Base-by-base conservation (phyloP, 1,284 basidiomycete species). In the Abortiporus biennis region DNA sequence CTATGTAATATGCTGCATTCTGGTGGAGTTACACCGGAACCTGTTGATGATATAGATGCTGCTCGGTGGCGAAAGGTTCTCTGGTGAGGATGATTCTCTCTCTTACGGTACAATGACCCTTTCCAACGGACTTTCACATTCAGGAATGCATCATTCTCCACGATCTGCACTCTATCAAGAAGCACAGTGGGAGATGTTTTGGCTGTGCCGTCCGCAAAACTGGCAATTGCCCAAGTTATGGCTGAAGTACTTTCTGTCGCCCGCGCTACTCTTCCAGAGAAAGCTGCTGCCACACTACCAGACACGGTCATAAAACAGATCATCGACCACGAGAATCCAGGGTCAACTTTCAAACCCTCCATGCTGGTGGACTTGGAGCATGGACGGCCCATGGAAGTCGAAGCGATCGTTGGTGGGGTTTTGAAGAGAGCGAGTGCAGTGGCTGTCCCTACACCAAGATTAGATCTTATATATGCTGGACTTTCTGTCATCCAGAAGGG, bases 361-460 rank as follows among this genome's bases (percentile, higher is more conserved):
- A 81, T 82, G 77, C 60, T 83, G 24, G 64, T 82, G 9, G 80
- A 83, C 55, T 62, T 69, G 30, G 67, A 75, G 48, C 65, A 61
- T 15, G 71, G 68, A 3, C 63, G 64, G 32, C 78, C 82, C 6
- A 73, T 83, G 45, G 81, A 85, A 57, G 72, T 84, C 0, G 80
- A 83, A 53, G 78, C 69, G 12, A 78, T 84, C 44, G 52, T 82
- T 9, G 80, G 81, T 1, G 74, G 78, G 38, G 71, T 80, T 1
- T 69, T 82, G 9, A 62, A 72, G 30, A 63, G 75, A 57, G 81
- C 74, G 0, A 64, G 59, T 46, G 62, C 65, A 34, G 57, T 60
- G 29, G 61, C 62, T 2, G 67, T 83, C 27, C 20, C 23, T 9
- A 51, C 49, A 8, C 54, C 53, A 13, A 50, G 42, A 42, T 40